Evolutionary conservation across 306 rosid species (phyloP).

Genomic region (Argentina anserina): DNA sequence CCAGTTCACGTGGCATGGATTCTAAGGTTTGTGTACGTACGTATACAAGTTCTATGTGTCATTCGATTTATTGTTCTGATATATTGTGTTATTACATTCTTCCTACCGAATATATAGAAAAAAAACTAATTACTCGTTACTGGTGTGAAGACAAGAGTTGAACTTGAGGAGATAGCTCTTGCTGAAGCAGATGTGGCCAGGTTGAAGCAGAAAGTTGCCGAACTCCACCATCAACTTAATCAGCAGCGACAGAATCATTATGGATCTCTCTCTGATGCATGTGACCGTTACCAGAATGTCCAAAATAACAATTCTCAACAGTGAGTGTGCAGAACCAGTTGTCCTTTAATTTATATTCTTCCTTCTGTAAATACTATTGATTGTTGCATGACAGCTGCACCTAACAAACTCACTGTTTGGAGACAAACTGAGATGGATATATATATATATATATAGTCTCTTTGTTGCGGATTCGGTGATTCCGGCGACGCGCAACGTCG

Average conservation of each 20-base stretch:
- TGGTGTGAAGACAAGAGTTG: slow-evolving; percentile 83
- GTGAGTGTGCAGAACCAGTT: slow-evolving; percentile 52
- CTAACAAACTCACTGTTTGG: neutral
- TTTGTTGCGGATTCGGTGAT: no score
- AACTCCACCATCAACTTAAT: slow-evolving; percentile 95
- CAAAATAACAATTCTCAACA: slow-evolving; percentile 77
- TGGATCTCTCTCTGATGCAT: slow-evolving; percentile 81
- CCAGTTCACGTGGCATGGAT: slow-evolving; percentile 90
- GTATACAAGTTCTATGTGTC: slow-evolving; percentile 10
- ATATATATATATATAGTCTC: slow-evolving; percentile 12
- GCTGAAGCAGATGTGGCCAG: slow-evolving; percentile 99
- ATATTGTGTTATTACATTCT: slow-evolving; percentile 3
- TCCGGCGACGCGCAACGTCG: no score
- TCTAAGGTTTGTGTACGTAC: slow-evolving; percentile 59
- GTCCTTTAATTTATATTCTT: slow-evolving; percentile 7
- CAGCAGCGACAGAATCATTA: slow-evolving; percentile 94
- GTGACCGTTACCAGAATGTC: slow-evolving; percentile 75
- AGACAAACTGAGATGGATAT: neutral
- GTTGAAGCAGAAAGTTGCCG: slow-evolving; percentile 98
- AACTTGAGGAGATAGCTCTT: slow-evolving; percentile 98
- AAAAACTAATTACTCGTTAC: slow-evolving; percentile 18
- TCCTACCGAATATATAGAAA: neutral
- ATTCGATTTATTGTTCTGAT: neutral
- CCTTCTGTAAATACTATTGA: slow-evolving; percentile 1
- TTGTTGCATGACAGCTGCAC: neutral